phyloP scores from a whole-genome alignment of 1,139 yeast genomes.

The Geotrichum bryndzae region DNA sequence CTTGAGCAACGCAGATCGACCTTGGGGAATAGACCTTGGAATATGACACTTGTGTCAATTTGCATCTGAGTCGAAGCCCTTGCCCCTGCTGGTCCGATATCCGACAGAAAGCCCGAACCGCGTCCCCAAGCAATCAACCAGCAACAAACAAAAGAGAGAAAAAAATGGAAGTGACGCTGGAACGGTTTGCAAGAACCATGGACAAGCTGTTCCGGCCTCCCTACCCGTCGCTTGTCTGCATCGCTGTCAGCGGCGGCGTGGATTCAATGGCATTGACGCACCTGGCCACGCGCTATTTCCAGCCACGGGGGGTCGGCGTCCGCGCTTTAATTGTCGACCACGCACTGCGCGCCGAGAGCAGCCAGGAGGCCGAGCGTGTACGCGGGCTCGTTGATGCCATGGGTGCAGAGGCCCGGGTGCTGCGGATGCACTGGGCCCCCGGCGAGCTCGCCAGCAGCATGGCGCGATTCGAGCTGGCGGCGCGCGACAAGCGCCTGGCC shows the following conservation, averaged over 20 bases:
- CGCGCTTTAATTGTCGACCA: slow-evolving; percentile 58
- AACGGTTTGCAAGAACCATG: slow-evolving; percentile 6
- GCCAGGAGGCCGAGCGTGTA: slow-evolving; percentile 44
- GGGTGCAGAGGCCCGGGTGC: slow-evolving; percentile 41
- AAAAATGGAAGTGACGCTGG: background rate
- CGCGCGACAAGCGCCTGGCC: slow-evolving; percentile 46
- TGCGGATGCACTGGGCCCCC: slow-evolving; percentile 35
- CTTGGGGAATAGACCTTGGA: too few relatives aligned
- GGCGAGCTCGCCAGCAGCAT: slow-evolving; percentile 16
- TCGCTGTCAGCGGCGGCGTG: slow-evolving; percentile 74
- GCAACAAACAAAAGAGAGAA: background rate
- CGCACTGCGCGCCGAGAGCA: slow-evolving; percentile 44
- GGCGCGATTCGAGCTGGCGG: slow-evolving; percentile 23
- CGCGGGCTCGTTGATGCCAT: slow-evolving; percentile 36
- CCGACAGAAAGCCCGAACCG: too few relatives aligned
- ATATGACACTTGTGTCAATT: too few relatives aligned
- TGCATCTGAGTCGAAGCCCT: too few relatives aligned
- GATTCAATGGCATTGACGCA: slow-evolving; percentile 68
- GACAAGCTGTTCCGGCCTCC: slow-evolving; percentile 4
- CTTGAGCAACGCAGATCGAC: too few relatives aligned
- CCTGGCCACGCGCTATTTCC: slow-evolving; percentile 38
- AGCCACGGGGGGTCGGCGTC: slow-evolving; percentile 31
- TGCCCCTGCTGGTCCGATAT: background rate
- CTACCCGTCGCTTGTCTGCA: slow-evolving; percentile 20
- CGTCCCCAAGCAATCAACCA: background rate